Evolutionary conservation across 805 yeast species (phyloP), one percentile per base, ranked within the genome.

Genomic region (Candida endomychidarum): DNA sequence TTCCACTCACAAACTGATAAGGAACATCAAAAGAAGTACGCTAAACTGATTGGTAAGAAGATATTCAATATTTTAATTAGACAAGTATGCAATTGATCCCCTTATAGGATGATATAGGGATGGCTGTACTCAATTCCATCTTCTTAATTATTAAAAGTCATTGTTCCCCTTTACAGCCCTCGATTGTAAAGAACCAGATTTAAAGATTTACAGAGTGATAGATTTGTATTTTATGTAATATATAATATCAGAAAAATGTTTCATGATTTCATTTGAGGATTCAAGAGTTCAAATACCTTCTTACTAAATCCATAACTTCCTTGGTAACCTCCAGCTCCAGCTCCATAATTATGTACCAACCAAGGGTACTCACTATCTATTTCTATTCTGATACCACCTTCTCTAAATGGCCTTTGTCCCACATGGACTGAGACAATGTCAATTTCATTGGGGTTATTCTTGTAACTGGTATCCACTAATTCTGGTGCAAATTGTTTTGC

Each of bases 241-340:
- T 29, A 29, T 16, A 26, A 14, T 11, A 26, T 20, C 22, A 6
- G 8, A 23, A 23, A n/a, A 7, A 23, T 7, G 26, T 5, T n/a
- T 8, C 26, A 6, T 23, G 10, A 9, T 8, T 23, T 10, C n/a
- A 8, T 23, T 23, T 8, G 10, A 23, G 26, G 10, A 23, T 23
- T 23, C 26, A 23, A 23, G 3, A 29, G 15, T 15, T 29, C 33
- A 11, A 10, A 18, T 18, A 29, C 33, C 18, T 18, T 29, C 10
- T 15, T 49, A 22, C 85, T 78, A 56, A 79, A 70, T 1, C 88
- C 90, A 44, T 73, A 76, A 2, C 86, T 81, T 3, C 83, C 72
- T 63, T 86, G 95, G 58, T 77, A 84, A 0, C 93, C 93, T 17
- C 86, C 78, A 21, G 88, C 88, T 7, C 79, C 86, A 21, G 86